Percentiles rank a stretch among this genome's conserved stretches.
Evolutionary conservation across 805 yeast genomes (phyloP).

Genomic region (Clavispora asparagi): DNA sequence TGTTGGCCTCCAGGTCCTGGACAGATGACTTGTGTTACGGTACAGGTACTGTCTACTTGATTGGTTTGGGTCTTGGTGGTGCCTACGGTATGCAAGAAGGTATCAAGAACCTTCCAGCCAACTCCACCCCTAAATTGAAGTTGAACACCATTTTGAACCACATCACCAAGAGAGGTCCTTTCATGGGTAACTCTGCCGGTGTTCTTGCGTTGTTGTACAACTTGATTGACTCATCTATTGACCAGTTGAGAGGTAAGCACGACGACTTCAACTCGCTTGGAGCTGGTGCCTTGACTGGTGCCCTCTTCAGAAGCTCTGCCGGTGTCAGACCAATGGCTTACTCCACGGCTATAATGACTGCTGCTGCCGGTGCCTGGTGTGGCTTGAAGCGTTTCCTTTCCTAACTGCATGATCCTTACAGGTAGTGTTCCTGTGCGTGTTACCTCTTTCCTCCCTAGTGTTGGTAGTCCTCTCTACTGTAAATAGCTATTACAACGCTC

Average conservation of each 20-base stretch:
- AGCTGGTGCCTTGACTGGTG: slow-evolving; percentile 92
- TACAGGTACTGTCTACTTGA: slow-evolving; percentile 86
- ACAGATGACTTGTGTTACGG: slow-evolving; percentile 97
- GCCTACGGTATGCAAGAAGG: slow-evolving; percentile 86
- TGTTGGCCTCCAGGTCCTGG: slow-evolving; percentile 97
- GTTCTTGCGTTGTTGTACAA: slow-evolving; percentile 88
- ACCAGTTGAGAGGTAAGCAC: slow-evolving; percentile 79
- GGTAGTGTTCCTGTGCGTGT: slow-evolving; percentile 6
- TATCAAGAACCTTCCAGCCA: slow-evolving; percentile 65
- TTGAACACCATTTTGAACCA: slow-evolving; percentile 87
- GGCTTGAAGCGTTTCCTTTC: slow-evolving; percentile 52
- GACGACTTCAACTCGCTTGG: slow-evolving; percentile 78
- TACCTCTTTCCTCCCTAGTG: slow-evolving; percentile 3
- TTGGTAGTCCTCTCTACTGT: slow-evolving; percentile 9
- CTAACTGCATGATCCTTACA: slow-evolving; percentile 10
- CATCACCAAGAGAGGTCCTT: slow-evolving; percentile 94
- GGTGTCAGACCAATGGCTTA: slow-evolving; percentile 87
- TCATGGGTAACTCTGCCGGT: slow-evolving; percentile 92
- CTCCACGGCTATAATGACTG: slow-evolving; percentile 79
- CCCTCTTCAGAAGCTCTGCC: slow-evolving; percentile 77
- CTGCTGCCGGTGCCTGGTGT: slow-evolving; percentile 91
- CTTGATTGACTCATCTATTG: slow-evolving; percentile 74
- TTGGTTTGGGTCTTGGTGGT: slow-evolving; percentile 89
- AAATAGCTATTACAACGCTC: slow-evolving; percentile 8
- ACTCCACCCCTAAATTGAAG: slow-evolving; percentile 74